Evolutionary conservation across 2,329 filamentous ascomycete species (phyloP).

Genomic region (Claviceps sp.): DNA sequence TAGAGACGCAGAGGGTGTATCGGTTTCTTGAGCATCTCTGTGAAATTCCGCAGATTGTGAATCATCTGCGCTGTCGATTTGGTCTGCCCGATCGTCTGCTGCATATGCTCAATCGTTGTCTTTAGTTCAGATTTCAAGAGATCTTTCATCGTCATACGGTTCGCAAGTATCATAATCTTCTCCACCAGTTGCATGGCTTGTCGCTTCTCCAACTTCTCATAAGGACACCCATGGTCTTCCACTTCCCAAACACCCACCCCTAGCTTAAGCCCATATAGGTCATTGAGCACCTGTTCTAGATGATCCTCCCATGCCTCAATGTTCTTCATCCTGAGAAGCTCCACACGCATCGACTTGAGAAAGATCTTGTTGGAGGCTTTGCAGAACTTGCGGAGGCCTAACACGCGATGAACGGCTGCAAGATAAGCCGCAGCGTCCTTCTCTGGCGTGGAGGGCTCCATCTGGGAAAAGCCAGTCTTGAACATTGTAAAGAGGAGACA

Average conservation of each 20-base stretch:
- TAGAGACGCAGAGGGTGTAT: conserved; percentile 73
- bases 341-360: conserved; percentile 75
- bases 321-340: conserved; percentile 63
- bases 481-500: conserved; percentile 72
- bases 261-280: conserved; percentile 70
- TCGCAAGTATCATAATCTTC: conserved; percentile 68
- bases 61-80: conserved; percentile 69
- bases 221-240: conserved; percentile 65
- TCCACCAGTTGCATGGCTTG: conserved; percentile 74
- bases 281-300: conserved; percentile 70
- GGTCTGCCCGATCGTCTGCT: conserved; percentile 67
- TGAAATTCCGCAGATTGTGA: conserved; percentile 78
- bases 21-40: conserved; percentile 66
- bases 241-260: conserved; percentile 52
- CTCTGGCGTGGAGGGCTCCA: conserved; percentile 43
- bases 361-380: conserved; percentile 77
- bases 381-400: conserved; percentile 77
- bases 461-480: conserved; percentile 61
- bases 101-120: conserved; percentile 81
- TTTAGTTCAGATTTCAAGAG: conserved; percentile 84
- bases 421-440: conserved; percentile 70
- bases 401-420: conserved; percentile 66
- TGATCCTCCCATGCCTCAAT: conserved; percentile 78
- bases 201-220: conserved; percentile 64
- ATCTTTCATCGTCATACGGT: conserved; percentile 79